phyloP scores from a whole-genome alignment of 2,329 filamentous ascomycete genomes.

The Ambrosiella beaveri region DNA sequence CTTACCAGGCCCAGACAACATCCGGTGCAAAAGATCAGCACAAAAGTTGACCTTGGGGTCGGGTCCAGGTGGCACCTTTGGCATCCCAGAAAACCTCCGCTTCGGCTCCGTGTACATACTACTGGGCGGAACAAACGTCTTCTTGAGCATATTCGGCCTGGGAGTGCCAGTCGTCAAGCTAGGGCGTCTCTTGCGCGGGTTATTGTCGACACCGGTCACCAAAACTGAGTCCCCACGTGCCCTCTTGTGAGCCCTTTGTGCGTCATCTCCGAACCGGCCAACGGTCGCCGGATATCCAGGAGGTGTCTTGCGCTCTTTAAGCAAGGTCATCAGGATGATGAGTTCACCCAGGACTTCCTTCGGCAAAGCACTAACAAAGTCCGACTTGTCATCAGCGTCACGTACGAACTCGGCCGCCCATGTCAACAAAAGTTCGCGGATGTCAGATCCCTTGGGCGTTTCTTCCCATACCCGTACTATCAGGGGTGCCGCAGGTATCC shows the following conservation, averaged over 20 bases:
- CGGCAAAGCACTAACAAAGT: slow-evolving; percentile 43
- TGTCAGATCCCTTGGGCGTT: slow-evolving; percentile 41
- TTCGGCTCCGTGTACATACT: slow-evolving; percentile 14
- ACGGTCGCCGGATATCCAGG: not conserved
- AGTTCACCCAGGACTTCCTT: slow-evolving; percentile 46
- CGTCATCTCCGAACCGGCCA: slow-evolving; percentile 3
- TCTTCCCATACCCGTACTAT: slow-evolving; percentile 46
- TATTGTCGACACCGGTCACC: slow-evolving; percentile 10
- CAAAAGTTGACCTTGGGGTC: slow-evolving; percentile 37
- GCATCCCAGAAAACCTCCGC: slow-evolving; percentile 15
- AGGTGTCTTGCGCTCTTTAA: slow-evolving; percentile 19
- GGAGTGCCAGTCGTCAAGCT: slow-evolving; percentile 17
- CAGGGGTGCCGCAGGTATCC: slow-evolving; percentile 40
- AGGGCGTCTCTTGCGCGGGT: slow-evolving; percentile 20
- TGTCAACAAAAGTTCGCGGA: slow-evolving; percentile 38
- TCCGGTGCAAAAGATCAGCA: slow-evolving; percentile 37
- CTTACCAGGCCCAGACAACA: slow-evolving; percentile 44
- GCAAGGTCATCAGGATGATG: slow-evolving; percentile 44
- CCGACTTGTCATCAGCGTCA: slow-evolving; percentile 35
- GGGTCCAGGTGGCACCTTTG: slow-evolving; percentile 8
- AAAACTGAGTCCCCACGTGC: slow-evolving; percentile 9
- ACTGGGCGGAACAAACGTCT: slow-evolving; percentile 16
- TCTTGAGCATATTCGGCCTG: slow-evolving; percentile 16
- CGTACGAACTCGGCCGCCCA: slow-evolving; percentile 49
- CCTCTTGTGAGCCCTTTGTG: slow-evolving; percentile 5